A percentile compares a stretch with the other conserved stretches of the same genome.
Evolutionary conservation across 2,329 filamentous ascomycete species (phyloP).

Genomic region (Alternaria arbusti): DNA sequence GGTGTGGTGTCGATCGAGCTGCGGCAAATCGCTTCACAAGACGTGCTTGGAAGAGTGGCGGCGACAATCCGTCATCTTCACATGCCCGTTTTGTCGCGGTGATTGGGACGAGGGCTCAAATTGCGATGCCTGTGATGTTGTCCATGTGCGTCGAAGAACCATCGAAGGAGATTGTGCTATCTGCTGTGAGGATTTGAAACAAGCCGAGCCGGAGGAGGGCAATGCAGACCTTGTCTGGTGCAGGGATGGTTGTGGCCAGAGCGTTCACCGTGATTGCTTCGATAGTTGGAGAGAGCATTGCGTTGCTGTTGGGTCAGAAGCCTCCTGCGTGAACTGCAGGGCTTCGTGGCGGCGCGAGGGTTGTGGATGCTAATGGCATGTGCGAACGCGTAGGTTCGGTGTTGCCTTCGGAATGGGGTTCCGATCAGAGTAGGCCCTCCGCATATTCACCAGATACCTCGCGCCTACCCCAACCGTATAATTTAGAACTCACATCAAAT

Average conservation of each 20-base stretch:
- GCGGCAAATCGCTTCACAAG: conserved; percentile 21
- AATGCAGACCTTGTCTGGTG: conserved; percentile 15
- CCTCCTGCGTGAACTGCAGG: neutral
- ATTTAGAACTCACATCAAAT: neutral
- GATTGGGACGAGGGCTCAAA: conserved; percentile 9
- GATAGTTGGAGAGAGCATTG: conserved; percentile 13
- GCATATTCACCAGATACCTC: neutral
- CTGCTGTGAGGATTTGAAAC: neutral
- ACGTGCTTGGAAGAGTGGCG: conserved; percentile 23
- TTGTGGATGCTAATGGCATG: neutral
- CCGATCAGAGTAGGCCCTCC: neutral
- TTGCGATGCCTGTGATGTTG: neutral
- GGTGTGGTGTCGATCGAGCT: conserved; percentile 25
- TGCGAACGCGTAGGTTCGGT: neutral
- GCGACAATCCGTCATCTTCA: neutral
- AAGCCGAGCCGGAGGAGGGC: too few species aligned
- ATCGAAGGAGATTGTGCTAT: conserved; percentile 5
- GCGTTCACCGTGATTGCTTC: conserved; percentile 21
- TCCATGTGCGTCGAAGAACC: neutral
- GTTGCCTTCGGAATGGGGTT: neutral
- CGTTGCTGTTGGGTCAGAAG: neutral
- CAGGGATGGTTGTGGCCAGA: conserved; percentile 21
- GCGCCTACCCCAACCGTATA: neutral
- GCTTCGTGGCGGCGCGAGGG: neutral
- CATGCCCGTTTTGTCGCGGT: conserved; percentile 21